phyloP scores from a whole-genome alignment of 768 basidiomycete genomes.

The Rhodotorula kratochvilovae region DNA sequence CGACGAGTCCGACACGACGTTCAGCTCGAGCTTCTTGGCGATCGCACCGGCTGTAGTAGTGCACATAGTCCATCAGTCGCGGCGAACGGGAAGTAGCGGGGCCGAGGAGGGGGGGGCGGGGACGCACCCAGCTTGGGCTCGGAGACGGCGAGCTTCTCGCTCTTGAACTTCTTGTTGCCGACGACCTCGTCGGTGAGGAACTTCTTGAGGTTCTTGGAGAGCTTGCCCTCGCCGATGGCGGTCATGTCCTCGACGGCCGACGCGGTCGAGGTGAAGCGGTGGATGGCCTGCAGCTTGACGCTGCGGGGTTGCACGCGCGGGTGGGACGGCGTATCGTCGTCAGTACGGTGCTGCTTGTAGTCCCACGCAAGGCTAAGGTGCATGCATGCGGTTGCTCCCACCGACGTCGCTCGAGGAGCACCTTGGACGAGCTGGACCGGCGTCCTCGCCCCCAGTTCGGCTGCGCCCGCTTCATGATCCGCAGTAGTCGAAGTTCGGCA shows the following conservation, averaged over 20 bases:
- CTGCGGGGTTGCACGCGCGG: constrained; percentile 49
- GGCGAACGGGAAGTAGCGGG: not conserved
- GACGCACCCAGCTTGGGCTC: constrained; percentile 82
- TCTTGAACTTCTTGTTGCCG: constrained; percentile 72
- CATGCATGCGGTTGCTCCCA: not conserved
- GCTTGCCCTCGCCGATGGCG: constrained; percentile 82
- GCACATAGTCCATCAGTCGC: not conserved
- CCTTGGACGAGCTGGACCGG: too few relatives aligned
- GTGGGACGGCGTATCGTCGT: not conserved
- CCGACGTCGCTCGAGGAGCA: too few relatives aligned
- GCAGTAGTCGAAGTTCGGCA: too few relatives aligned
- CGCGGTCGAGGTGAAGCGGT: constrained; percentile 94
- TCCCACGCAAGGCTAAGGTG: not conserved
- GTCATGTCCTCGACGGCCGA: constrained; percentile 95
- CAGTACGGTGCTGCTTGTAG: not conserved
- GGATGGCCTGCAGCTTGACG: constrained; percentile 87
- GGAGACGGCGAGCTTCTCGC: constrained; percentile 64
- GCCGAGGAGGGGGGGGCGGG: not conserved
- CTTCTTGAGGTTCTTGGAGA: constrained; percentile 87
- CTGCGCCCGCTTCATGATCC: too few relatives aligned
- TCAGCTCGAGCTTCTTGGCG: constrained; percentile 87
- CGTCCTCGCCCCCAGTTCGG: too few relatives aligned
- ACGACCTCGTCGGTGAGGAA: constrained; percentile 77
- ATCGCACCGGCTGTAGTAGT: constrained; percentile 53
- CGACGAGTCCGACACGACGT: constrained; percentile 62